phyloP scores from a whole-genome alignment of 306 rosid species.

The Oemleria cerasiformis region DNA sequence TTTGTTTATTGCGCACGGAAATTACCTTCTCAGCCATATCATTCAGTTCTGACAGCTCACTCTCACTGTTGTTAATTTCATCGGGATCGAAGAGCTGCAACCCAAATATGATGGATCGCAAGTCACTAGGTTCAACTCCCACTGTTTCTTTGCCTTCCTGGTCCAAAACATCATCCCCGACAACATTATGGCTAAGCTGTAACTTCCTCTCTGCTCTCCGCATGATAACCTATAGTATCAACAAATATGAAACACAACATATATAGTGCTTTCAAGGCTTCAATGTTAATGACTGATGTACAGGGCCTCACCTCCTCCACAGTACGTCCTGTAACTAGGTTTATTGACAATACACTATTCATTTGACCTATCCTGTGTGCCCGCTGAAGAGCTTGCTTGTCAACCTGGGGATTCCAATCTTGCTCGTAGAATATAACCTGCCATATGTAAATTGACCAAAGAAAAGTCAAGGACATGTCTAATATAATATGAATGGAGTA shows the following conservation, averaged over 20 bases:
- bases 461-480: background rate
- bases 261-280: slow-evolving; percentile 13
- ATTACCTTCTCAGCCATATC: slow-evolving; percentile 69
- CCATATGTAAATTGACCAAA: slow-evolving; percentile 6
- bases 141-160: slow-evolving; percentile 40
- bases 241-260: slow-evolving; percentile 23
- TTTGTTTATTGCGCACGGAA: slow-evolving; percentile 47
- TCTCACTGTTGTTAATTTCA: slow-evolving; percentile 44
- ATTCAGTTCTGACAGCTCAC: slow-evolving; percentile 48
- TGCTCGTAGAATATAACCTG: slow-evolving; percentile 95
- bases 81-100: slow-evolving; percentile 57
- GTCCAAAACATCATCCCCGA: slow-evolving; percentile 56
- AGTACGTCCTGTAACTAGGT: slow-evolving; percentile 63
- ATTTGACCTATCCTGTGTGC: slow-evolving; percentile 93
- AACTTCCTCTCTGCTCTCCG: slow-evolving; percentile 84
- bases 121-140: slow-evolving; percentile 55
- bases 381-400: slow-evolving; percentile 91
- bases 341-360: slow-evolving; percentile 71
- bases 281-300: slow-evolving; percentile 12
- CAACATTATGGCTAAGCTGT: slow-evolving; percentile 76
- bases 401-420: slow-evolving; percentile 99
- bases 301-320: slow-evolving; percentile 76
- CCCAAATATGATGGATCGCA: slow-evolving; percentile 83
- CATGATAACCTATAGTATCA: slow-evolving; percentile 67
- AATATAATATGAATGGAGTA: slow-evolving; percentile 4